Evolutionary conservation across 2,329 filamentous ascomycete genomes (phyloP), one percentile per base, ranked within the genome.

Genomic region (Aspergillus terreus): DNA sequence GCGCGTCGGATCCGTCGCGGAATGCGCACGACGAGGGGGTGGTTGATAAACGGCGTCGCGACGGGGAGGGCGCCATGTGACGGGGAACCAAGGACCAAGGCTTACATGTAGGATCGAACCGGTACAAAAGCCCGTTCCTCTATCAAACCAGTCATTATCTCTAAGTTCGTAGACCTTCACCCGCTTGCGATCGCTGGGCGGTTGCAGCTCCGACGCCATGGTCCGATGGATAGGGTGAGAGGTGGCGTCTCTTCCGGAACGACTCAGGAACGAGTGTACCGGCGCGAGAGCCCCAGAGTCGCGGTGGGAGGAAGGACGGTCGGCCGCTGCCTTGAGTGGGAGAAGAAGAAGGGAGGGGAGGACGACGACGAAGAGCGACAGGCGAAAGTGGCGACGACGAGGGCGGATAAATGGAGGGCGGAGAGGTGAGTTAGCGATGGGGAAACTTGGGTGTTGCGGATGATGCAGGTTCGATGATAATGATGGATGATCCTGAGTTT

Each of bases 111-210:
- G 75, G 58, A 88, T 82, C 58, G 85, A 81, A 44, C 92, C 91
- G 54, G 84, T 89, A 72, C 94, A 97, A 73, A 96, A 96, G 57
- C 94, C 94, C 44, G 94, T 99, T 58, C 94, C 94, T 66, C 92
- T 83, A 76, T 99, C 94, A 71, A 92, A 96, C 94, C 94, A 99
- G 83, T 97, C 94, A 81, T 95, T 96, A 76, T 96, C 91, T 72
- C 90, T 90, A 66, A 99, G 82, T 78, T 97, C 94, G 74, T 99
- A 99, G 70, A 99, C 94, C 80, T 99, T 99, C 74, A 97, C 94
- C 80, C 94, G 69, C 66, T 77, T 78, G 65, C 74, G 76, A 69
- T 76, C 76, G 66, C 75, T 74, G 63, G 74, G 68, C 60, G 73
- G 70, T 63, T 74, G 72, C 60, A 73, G 65, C 61, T 73, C 73